Conservation (phyloP, 176 grass and related monocot species). For the Musa troglodytarum region DNA sequence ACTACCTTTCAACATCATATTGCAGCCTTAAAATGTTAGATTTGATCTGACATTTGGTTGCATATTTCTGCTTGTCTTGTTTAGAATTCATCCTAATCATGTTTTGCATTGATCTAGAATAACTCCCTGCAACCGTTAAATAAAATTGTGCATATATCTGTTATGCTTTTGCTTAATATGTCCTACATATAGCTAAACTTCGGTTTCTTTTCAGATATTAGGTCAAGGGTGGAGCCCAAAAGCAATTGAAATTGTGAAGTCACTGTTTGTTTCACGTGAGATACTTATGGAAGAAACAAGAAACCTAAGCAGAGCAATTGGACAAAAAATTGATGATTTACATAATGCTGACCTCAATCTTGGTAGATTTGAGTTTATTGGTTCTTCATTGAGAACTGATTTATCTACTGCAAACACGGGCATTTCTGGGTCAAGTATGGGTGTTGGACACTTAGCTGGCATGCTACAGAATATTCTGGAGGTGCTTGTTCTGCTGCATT, state of each 20-base stretch:
- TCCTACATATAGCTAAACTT: slow-evolving; percentile 4
- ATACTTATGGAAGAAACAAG: slow-evolving; percentile 62
- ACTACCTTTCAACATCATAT: neutral
- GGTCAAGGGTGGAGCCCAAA: slow-evolving; percentile 43
- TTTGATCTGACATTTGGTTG: neutral
- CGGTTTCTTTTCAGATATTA: slow-evolving; percentile 30
- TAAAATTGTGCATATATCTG: neutral
- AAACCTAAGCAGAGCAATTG: slow-evolving; percentile 60
- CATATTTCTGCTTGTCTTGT: neutral
- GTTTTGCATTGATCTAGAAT: neutral
- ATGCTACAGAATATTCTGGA: slow-evolving; percentile 70
- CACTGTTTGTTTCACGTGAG: slow-evolving; percentile 55
- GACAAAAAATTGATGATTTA: slow-evolving; percentile 49
- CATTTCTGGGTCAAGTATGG: slow-evolving; percentile 28
- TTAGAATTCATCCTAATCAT: neutral
- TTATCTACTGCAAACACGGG: slow-evolving; percentile 30
- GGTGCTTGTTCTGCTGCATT: slow-evolving; percentile 28
- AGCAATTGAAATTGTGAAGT: slow-evolving; percentile 52
- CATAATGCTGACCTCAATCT: slow-evolving; percentile 41
- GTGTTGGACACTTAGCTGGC: slow-evolving; percentile 36
- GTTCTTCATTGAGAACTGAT: slow-evolving; percentile 30
- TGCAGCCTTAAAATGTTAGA: neutral
- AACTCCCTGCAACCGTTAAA: neutral
- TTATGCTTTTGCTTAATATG: neutral
- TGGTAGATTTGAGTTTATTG: slow-evolving; percentile 62